Percentiles rank a stretch among this genome's conserved stretches.
These are phyloP conservation scores for Penium margaritaceum DNA, from an alignment of 139 green algal genomes.

Conservation along the genomic window DNA sequence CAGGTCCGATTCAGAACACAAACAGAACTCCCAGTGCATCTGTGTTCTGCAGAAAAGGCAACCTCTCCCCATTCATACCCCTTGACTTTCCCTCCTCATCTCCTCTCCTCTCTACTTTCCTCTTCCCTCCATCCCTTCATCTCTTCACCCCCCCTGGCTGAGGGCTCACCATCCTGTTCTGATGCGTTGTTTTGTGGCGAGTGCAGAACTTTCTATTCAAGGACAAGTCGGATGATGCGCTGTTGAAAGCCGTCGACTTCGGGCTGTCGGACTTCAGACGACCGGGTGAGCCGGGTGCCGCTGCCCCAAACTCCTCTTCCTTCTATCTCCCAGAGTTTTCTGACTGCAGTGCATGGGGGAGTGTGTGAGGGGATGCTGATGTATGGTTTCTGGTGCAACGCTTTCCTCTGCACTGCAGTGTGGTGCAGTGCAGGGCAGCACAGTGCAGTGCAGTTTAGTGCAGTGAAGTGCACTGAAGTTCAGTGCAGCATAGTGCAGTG, in stretches of 20 bases:
- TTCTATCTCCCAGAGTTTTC: background rate
- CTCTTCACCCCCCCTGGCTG: background rate
- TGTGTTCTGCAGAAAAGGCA: no score
- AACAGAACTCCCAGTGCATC: no score
- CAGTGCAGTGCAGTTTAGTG: no score
- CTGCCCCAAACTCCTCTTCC: background rate
- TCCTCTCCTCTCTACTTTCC: background rate
- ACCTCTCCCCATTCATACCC: background rate
- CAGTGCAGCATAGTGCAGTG: no score
- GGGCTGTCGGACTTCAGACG: constrained; percentile 60
- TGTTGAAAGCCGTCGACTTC: constrained; percentile 72
- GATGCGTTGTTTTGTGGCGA: background rate
- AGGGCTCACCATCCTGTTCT: background rate
- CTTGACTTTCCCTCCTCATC: background rate
- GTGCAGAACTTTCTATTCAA: constrained; percentile 88
- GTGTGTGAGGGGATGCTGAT: background rate
- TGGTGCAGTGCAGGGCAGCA: no score
- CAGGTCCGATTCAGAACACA: no score
- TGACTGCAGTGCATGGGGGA: background rate
- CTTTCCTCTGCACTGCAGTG: no score
- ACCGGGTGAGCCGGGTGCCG: constrained; percentile 17
- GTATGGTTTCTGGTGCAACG: background rate
- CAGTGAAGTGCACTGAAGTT: no score
- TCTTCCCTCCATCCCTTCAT: background rate
- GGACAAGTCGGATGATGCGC: constrained; percentile 49